Conservation (phyloP, 2,329 filamentous ascomycete species). For the Colletotrichum eleusines region DNA sequence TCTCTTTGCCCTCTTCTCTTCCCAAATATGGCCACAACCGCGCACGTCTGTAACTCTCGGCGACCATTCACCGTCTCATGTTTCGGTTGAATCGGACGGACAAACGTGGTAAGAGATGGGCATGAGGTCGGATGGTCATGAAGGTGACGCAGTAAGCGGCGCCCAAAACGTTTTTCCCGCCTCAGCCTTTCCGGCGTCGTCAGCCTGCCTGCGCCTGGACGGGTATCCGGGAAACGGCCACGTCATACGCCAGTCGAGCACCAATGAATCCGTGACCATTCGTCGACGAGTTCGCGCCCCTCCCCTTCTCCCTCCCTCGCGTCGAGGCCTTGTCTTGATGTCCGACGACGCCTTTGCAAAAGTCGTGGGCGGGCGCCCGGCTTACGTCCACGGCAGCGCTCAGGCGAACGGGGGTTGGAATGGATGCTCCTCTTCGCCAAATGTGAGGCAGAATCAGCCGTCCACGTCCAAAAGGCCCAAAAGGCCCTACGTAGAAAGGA, state of each 20-base stretch:
- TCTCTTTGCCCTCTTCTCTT: too few relatives aligned
- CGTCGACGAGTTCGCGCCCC: neutral
- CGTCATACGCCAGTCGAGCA: neutral
- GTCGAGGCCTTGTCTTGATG: neutral
- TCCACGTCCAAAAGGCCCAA: neutral
- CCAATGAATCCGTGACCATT: neutral
- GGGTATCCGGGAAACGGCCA: neutral
- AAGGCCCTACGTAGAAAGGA: neutral
- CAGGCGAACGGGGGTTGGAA: neutral
- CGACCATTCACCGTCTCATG: neutral
- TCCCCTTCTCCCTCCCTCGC: neutral
- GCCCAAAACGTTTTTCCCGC: neutral
- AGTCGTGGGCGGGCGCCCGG: neutral
- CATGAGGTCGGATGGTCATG: too few relatives aligned
- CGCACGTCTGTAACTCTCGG: neutral
- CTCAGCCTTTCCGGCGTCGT: conserved; percentile 8
- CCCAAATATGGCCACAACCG: neutral
- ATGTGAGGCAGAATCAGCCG: neutral
- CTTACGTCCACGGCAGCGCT: neutral
- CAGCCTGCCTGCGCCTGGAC: conserved; percentile 9
- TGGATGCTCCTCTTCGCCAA: neutral
- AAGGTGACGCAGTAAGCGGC: neutral
- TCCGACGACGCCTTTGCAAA: neutral
- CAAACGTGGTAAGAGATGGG: neutral
- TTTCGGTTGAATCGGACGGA: neutral